Conservation (phyloP, 2,329 filamentous ascomycete species). For the Byssochlamys sp. region DNA sequence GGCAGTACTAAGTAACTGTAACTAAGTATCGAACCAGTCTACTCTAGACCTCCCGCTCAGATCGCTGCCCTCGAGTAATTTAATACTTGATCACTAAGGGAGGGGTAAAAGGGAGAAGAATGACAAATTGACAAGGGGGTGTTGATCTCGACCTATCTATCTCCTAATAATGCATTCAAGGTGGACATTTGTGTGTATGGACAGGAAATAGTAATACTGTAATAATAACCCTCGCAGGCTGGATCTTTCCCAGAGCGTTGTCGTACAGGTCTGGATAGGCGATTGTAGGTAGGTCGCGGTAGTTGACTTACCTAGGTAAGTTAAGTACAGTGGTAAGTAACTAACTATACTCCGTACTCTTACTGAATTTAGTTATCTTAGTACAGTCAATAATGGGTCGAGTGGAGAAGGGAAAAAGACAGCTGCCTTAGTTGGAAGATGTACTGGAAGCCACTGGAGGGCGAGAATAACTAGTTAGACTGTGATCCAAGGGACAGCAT, state of each 20-base stretch:
- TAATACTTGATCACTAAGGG: too few relatives aligned
- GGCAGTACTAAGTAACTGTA: too few relatives aligned
- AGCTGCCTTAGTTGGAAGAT: too few relatives aligned
- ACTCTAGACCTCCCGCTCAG: not conserved
- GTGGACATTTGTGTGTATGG: not conserved
- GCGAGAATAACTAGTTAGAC: too few relatives aligned
- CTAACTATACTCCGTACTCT: too few relatives aligned
- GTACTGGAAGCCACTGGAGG: too few relatives aligned
- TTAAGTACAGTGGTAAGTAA: too few relatives aligned
- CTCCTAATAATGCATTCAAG: not conserved
- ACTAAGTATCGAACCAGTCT: not conserved
- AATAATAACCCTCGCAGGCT: not conserved
- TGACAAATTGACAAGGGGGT: not conserved
- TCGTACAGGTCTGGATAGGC: not conserved
- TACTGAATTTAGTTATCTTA: too few relatives aligned
- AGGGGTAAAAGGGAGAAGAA: not conserved
- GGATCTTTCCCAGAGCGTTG: not conserved
- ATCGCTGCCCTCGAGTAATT: not conserved
- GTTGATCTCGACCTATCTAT: not conserved
- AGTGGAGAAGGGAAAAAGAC: too few relatives aligned
- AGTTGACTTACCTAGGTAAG: too few relatives aligned
- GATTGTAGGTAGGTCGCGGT: not conserved
- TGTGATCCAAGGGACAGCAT: too few relatives aligned
- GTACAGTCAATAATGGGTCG: too few relatives aligned
- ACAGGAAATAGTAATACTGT: not conserved